Percentiles rank a stretch among this genome's conserved stretches.
Conservation (phyloP, 176 grass and related monocot genomes). For the Ampelocalamus luodianensis region DNA sequence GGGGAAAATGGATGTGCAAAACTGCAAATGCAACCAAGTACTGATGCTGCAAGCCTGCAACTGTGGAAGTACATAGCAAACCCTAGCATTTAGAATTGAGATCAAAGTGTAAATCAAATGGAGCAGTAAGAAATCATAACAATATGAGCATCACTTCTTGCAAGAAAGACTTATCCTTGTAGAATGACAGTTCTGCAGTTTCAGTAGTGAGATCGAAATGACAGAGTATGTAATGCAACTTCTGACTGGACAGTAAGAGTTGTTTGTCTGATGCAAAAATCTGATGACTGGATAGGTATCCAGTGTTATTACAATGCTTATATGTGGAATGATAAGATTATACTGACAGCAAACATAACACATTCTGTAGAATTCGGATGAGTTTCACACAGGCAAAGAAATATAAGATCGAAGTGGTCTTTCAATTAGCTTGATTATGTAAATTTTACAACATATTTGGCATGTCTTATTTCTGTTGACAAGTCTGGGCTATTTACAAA, state of each 20-base stretch:
- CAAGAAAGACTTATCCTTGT: neutral
- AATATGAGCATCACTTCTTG: neutral
- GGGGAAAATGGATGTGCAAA: neutral
- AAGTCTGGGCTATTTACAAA: conserved; percentile 63
- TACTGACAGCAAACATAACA: neutral
- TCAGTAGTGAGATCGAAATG: neutral
- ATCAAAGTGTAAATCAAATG: neutral
- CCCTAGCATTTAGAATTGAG: too few relatives aligned
- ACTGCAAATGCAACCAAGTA: neutral
- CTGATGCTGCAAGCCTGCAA: neutral
- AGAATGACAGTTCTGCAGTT: neutral
- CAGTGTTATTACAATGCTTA: neutral
- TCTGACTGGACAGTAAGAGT: neutral
- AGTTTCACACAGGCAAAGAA: neutral
- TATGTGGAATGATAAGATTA: neutral
- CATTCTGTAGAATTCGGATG: neutral
- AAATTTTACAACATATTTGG: conserved; percentile 32
- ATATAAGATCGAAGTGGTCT: conserved; percentile 13
- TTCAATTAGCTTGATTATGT: conserved; percentile 31
- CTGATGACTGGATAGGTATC: neutral
- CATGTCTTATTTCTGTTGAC: conserved; percentile 56
- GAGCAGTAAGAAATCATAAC: neutral
- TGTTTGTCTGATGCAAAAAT: conserved; percentile 19
- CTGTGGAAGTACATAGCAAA: neutral
- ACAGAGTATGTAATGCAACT: neutral